phyloP scores from a whole-genome alignment of 1,284 basidiomycete genomes.

The Agroathelia rolfsii region DNA sequence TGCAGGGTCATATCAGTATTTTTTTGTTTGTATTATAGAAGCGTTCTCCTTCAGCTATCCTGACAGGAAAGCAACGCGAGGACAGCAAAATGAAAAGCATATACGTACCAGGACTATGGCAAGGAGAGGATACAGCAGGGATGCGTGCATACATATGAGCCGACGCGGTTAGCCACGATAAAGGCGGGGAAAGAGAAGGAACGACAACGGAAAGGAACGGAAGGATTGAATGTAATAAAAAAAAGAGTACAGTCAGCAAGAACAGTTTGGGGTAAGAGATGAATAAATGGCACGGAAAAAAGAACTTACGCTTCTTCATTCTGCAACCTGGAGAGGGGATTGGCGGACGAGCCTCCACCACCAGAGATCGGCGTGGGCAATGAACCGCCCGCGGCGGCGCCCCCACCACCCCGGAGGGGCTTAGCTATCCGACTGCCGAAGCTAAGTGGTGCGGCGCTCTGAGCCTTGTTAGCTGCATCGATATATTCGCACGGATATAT shows the following conservation, averaged over 20 bases:
- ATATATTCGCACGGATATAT: too few species aligned
- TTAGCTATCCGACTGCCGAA: constrained; percentile 97
- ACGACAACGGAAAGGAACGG: too few species aligned
- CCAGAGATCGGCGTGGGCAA: constrained; percentile 35
- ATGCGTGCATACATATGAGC: too few species aligned
- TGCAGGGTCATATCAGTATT: constrained; percentile 22
- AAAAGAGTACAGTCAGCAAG: constrained; percentile 10
- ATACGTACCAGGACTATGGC: constrained; percentile 33
- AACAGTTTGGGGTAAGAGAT: constrained; percentile 8
- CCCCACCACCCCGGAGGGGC: constrained; percentile 87
- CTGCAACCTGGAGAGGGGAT: constrained; percentile 62
- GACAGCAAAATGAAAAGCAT: too few species aligned
- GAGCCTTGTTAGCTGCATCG: constrained; percentile 64
- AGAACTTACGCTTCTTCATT: constrained; percentile 70
- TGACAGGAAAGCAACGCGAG: constrained; percentile 29
- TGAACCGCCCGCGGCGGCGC: constrained; percentile 36
- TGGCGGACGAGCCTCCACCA: constrained; percentile 35
- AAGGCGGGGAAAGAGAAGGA: too few species aligned
- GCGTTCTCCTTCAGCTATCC: constrained; percentile 13
- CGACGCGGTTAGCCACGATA: too few species aligned
- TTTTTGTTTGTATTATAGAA: constrained; percentile 8
- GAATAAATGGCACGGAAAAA: constrained; percentile 13
- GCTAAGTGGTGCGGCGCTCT: constrained; percentile 57
- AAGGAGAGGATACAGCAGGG: constrained; percentile 10
- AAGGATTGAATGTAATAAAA: constrained; percentile 11